Evolutionary conservation across 495 filamentous ascomycete genomes (phyloP), one percentile per base, ranked within the genome.

Genomic region (Aspergillus incahuasiensis): DNA sequence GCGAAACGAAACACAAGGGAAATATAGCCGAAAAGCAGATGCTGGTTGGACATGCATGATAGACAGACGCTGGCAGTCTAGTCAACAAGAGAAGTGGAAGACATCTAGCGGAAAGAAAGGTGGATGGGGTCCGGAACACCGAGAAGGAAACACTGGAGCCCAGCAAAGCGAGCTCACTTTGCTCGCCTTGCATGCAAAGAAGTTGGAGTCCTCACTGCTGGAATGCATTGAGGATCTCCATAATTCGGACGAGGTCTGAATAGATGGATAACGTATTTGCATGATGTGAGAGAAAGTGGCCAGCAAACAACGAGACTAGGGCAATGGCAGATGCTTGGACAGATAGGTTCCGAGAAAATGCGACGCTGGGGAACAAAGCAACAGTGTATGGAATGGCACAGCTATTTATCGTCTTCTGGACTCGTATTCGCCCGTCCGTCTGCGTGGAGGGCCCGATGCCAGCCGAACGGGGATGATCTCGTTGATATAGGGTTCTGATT

Each of bases 401-500:
- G 24, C 6, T n/a, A 3, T 38, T n/a, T n/a, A 49, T 68, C 60
- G 73, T 47, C 67, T 62, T 58, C 68, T 63, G 22, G 62, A 52
- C 18, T 73, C 71, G 21, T 56, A 58, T 30, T 71, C 68, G 6
- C 55, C 45, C 11, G 61, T 45, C 18, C 62, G 65, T 60, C 74
- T 68, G 46, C 71, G 71, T 11, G 48, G 19, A 16, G 64, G 45
- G 47, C 63, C 67, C 15, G 45, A 39, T 39, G 66, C 49, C 13
- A 52, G 52, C 43, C 68, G 65, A 34, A 81, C 71, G 0, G 67
- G 73, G 25, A 81, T 74, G 25, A 78, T 71, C 39, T 76, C 71
- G 57, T 80, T 80, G 63, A 81, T 79, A 56, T 77, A 81, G 0
- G 72, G 69, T 52, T 80, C 74, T 32, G 67, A 51, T 7, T 70